A percentile compares a stretch with the other conserved stretches of the same genome.
phyloP scores from a whole-genome alignment of 768 basidiomycete genomes.

The Panus rudis region DNA sequence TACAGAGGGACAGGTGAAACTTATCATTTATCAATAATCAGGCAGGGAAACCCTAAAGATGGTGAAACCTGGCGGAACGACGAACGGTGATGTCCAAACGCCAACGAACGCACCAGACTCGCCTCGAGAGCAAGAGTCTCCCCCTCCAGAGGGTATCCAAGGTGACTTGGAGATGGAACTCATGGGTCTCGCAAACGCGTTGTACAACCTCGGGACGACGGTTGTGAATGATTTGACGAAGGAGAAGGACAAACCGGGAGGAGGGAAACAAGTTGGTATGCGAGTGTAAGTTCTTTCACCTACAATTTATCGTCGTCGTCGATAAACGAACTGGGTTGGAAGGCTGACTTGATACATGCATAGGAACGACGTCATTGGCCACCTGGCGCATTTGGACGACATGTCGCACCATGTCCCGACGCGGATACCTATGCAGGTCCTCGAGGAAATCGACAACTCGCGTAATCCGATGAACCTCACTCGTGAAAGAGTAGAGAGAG shows the following conservation, averaged over 20 bases:
- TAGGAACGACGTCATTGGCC: conserved; percentile 70
- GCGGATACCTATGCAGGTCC: conserved; percentile 69
- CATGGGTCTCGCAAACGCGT: conserved; percentile 65
- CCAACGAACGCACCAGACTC: too few relatives aligned
- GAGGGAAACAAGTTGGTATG: conserved; percentile 70
- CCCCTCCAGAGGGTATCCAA: conserved; percentile 58
- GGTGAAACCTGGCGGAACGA: too few relatives aligned
- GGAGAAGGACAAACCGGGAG: conserved; percentile 64
- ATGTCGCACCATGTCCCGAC: conserved; percentile 55
- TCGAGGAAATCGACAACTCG: conserved; percentile 72
- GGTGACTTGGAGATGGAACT: conserved; percentile 75
- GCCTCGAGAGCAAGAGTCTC: conserved; percentile 68
- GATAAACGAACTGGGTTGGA: conserved; percentile 5
- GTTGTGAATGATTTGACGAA: conserved; percentile 80
- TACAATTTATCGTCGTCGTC: background rate
- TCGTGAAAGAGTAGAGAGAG: conserved; percentile 70
- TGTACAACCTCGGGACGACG: conserved; percentile 78
- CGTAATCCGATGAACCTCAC: conserved; percentile 80
- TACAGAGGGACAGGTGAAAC: too few relatives aligned
- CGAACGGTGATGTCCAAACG: too few relatives aligned
- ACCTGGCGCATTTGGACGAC: conserved; percentile 60
- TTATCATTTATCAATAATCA: too few relatives aligned
- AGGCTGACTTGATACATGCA: conserved; percentile 1
- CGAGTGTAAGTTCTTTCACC: conserved; percentile 49
- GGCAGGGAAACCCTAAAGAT: too few relatives aligned